Evolutionary conservation across 257 asterid species (phyloP).

Genomic region (Fraxinus excelsior): DNA sequence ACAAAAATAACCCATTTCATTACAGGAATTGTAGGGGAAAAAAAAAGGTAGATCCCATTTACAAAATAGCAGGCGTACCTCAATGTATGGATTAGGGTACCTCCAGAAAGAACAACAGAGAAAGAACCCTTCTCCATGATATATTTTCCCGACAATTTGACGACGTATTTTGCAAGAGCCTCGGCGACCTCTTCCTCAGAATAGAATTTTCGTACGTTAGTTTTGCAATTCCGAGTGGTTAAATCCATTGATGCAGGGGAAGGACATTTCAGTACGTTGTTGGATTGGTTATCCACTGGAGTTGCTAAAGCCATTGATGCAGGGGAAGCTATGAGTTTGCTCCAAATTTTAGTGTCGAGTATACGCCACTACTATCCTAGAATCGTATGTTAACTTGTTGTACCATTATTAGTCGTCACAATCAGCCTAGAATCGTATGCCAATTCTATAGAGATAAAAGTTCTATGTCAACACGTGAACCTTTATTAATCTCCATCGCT

Average conservation of each 20-base stretch:
- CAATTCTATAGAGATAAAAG: too few species aligned
- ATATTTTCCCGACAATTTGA: conserved; percentile 34
- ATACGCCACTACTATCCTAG: too few species aligned
- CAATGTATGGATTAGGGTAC: conserved; percentile 44
- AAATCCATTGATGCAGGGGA: background rate
- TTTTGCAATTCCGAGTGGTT: conserved; percentile 1
- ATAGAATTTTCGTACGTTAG: conserved; percentile 20
- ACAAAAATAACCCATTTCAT: background rate
- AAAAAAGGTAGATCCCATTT: background rate
- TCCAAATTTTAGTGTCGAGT: too few species aligned
- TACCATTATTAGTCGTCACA: too few species aligned
- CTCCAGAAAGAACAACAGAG: conserved; percentile 57
- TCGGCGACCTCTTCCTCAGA: conserved; percentile 48
- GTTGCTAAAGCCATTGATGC: background rate
- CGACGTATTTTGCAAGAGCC: conserved; percentile 45
- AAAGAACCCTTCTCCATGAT: conserved; percentile 42
- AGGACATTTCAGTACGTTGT: conserved; percentile 18
- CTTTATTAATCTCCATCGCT: too few species aligned
- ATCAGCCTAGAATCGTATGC: too few species aligned
- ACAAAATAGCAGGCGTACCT: conserved; percentile 31
- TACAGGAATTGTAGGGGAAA: background rate
- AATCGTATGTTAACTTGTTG: too few species aligned
- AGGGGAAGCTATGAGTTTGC: background rate
- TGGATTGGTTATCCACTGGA: conserved; percentile 11
- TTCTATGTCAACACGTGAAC: too few species aligned